These are phyloP conservation scores for Basipetospora chlamydospora DNA, from an alignment of 2,329 filamentous ascomycete species.

Conservation along the genomic window DNA sequence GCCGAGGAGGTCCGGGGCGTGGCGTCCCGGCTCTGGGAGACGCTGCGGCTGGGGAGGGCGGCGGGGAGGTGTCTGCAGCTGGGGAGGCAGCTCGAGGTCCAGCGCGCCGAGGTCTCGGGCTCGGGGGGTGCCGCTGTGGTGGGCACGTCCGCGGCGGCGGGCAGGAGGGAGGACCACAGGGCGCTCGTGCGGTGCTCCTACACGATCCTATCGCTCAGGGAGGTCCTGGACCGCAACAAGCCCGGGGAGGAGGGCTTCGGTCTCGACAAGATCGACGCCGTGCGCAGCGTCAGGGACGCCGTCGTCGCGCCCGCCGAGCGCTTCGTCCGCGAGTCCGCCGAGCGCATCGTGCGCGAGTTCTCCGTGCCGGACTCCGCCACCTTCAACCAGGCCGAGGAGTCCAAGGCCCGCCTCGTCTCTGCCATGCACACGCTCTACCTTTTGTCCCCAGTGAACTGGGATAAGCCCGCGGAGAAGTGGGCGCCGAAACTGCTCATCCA, in stretches of 20 bases:
- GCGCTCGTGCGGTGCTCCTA: slow-evolving; percentile 72
- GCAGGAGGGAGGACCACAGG: slow-evolving; percentile 54
- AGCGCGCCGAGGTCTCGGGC: slow-evolving; percentile 53
- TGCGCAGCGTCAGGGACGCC: slow-evolving; percentile 55
- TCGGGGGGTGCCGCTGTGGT: slow-evolving; percentile 11
- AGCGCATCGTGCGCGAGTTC: slow-evolving; percentile 74
- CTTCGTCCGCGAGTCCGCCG: slow-evolving; percentile 55
- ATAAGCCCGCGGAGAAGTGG: slow-evolving; percentile 39
- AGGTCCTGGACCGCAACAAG: slow-evolving; percentile 52
- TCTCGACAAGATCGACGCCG: slow-evolving; percentile 57
- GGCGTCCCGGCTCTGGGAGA: slow-evolving; percentile 66
- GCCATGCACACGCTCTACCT: slow-evolving; percentile 68
- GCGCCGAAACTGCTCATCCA: slow-evolving; percentile 59
- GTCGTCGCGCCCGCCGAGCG: slow-evolving; percentile 60
- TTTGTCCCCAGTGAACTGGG: slow-evolving; percentile 51
- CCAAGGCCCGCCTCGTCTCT: slow-evolving; percentile 56
- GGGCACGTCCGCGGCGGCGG: slow-evolving; percentile 17
- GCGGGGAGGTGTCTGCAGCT: slow-evolving; percentile 69
- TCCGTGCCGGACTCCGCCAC: slow-evolving; percentile 46
- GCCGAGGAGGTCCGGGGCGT: slow-evolving; percentile 71
- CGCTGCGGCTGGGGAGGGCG: slow-evolving; percentile 59
- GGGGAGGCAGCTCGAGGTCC: slow-evolving; percentile 75
- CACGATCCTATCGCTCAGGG: slow-evolving; percentile 61
- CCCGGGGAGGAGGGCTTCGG: slow-evolving; percentile 63
- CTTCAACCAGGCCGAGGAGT: slow-evolving; percentile 56